phyloP scores from a whole-genome alignment of 108 stramenopile species.

The Chaetoceros muelleri region DNA sequence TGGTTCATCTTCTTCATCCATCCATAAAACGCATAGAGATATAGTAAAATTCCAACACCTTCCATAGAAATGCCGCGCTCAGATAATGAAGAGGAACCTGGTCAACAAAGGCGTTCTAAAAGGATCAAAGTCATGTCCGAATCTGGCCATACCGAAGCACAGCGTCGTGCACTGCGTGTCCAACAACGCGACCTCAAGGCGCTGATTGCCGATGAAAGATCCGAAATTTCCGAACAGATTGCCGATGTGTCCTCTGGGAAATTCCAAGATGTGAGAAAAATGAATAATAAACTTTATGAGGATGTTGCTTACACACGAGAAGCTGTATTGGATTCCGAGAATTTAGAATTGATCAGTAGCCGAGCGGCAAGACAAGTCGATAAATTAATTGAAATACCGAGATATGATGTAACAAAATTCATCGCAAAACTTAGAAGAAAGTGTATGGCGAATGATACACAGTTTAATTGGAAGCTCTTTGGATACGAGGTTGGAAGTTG shows the following conservation, averaged over 20 bases:
- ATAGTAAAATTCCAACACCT: conserved; percentile 1
- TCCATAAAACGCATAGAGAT: too few relatives aligned
- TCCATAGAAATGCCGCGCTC: background rate
- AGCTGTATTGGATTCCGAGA: conserved; percentile 80
- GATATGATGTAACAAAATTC: conserved; percentile 63
- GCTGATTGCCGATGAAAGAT: conserved; percentile 8
- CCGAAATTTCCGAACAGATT: conserved; percentile 14
- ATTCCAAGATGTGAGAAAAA: conserved; percentile 18
- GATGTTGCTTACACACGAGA: conserved; percentile 69
- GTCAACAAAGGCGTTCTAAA: background rate
- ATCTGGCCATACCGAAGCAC: conserved; percentile 52
- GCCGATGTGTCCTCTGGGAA: conserved; percentile 10
- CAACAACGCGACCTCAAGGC: conserved; percentile 28
- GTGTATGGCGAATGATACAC: conserved; percentile 6
- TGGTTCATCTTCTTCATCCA: too few relatives aligned
- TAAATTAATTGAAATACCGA: conserved; percentile 62
- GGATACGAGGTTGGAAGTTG: conserved; percentile 61
- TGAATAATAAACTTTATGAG: conserved; percentile 67
- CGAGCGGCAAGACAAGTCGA: conserved; percentile 58
- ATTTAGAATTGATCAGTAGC: conserved; percentile 52
- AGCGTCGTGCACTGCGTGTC: conserved; percentile 52
- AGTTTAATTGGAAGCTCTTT: conserved; percentile 62
- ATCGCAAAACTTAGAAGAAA: conserved; percentile 30
- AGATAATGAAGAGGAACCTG: conserved; percentile 3
- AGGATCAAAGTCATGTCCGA: conserved; percentile 37